phyloP scores from a whole-genome alignment of 805 yeast genomes.

The Candida koratica region DNA sequence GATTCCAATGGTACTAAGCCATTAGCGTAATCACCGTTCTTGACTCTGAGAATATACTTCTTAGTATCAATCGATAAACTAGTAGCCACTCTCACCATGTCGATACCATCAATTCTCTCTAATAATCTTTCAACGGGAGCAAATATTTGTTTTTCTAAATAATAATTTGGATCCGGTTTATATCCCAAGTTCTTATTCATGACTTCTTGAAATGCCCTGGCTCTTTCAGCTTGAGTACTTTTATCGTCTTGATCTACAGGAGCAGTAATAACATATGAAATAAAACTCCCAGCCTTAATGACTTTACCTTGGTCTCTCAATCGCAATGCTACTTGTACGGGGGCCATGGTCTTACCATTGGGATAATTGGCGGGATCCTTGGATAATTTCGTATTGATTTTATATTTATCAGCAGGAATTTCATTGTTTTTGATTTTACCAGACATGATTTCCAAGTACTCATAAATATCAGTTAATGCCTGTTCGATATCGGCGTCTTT shows the following conservation, averaged over 20 bases:
- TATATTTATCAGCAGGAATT: conserved; percentile 61
- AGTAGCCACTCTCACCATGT: conserved; percentile 70
- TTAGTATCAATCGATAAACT: conserved; percentile 74
- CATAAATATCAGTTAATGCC: conserved; percentile 68
- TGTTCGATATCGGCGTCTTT: conserved; percentile 73
- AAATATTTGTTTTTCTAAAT: conserved; percentile 82
- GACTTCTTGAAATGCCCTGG: conserved; percentile 76
- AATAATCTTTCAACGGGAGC: conserved; percentile 88
- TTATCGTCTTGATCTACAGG: conserved; percentile 34
- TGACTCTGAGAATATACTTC: conserved; percentile 48
- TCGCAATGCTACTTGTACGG: conserved; percentile 86
- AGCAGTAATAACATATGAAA: conserved; percentile 74
- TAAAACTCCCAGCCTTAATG: conserved; percentile 83
- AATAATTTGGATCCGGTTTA: conserved; percentile 71
- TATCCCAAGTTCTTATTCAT: conserved; percentile 47
- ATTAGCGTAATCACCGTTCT: conserved; percentile 29
- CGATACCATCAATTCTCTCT: conserved; percentile 83
- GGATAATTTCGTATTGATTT: conserved; percentile 82
- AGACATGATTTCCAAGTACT: conserved; percentile 60
- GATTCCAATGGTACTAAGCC: conserved; percentile 73
- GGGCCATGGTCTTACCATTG: conserved; percentile 76
- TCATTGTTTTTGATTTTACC: conserved; percentile 55
- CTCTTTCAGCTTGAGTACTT: conserved; percentile 64
- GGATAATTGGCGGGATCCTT: conserved; percentile 87
- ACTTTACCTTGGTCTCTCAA: conserved; percentile 80